A percentile compares a stretch with the other conserved stretches of the same genome.
These are phyloP conservation scores for Gnomoniopsis sp. DNA, from an alignment of 2,329 filamentous ascomycete genomes.

Conservation along the genomic window DNA sequence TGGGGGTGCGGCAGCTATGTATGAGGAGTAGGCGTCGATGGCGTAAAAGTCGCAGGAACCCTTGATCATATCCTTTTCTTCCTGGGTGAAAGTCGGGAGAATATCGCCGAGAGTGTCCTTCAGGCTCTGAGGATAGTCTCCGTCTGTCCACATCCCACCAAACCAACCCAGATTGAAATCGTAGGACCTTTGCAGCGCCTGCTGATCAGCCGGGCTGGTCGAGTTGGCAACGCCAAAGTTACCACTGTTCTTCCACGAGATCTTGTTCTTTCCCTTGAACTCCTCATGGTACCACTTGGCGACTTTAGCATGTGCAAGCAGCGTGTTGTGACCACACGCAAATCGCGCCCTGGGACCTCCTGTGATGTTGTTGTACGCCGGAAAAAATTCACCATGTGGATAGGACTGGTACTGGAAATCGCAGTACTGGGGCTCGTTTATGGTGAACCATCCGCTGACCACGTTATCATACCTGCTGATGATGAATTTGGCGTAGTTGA, in stretches of 20 bases:
- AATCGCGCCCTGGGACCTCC: conserved; percentile 4
- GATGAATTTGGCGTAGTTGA: conserved; percentile 10
- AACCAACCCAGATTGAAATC: conserved; percentile 10
- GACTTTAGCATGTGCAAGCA: conserved; percentile 8
- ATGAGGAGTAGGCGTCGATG: conserved; percentile 8
- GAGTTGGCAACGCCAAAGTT: conserved; percentile 7
- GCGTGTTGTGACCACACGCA: conserved; percentile 8
- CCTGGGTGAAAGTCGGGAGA: not conserved
- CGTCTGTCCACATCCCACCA: conserved; percentile 6
- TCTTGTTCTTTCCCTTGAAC: conserved; percentile 8
- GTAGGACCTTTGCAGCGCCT: conserved; percentile 3
- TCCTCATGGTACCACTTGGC: conserved; percentile 8
- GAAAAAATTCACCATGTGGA: conserved; percentile 5
- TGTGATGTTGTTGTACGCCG: conserved; percentile 11
- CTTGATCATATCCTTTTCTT: not conserved
- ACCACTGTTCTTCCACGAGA: conserved; percentile 8
- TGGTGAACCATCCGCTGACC: conserved; percentile 6
- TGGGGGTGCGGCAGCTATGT: not conserved
- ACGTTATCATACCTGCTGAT: conserved; percentile 2
- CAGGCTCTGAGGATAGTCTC: conserved; percentile 6
- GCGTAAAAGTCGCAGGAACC: conserved; percentile 11
- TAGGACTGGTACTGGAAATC: conserved; percentile 4
- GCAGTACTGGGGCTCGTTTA: conserved; percentile 13
- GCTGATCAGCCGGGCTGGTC: not conserved
- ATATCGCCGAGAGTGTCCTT: conserved; percentile 6